phyloP scores from a whole-genome alignment of 1,284 basidiomycete genomes.

The Tremellales sp. region DNA sequence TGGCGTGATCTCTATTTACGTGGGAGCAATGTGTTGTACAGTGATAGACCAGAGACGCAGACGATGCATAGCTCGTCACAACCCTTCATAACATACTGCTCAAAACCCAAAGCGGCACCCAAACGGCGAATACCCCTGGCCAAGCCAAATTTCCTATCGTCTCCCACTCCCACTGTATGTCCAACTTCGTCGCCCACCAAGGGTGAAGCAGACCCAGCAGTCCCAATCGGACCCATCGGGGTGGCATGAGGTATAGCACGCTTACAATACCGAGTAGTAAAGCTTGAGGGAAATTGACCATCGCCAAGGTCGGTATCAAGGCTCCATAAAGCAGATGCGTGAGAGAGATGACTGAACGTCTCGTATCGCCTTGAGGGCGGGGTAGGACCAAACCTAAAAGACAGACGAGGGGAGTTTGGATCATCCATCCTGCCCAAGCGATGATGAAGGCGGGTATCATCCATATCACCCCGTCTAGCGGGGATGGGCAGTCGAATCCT shows the following conservation, averaged over 20 bases:
- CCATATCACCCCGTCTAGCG: slow-evolving; percentile 54
- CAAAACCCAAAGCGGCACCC: slow-evolving; percentile 34
- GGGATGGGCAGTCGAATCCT: slow-evolving; percentile 69
- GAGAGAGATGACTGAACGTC: slow-evolving; percentile 19
- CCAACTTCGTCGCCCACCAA: slow-evolving; percentile 6
- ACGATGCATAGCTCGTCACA: background rate
- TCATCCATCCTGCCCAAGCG: slow-evolving; percentile 16
- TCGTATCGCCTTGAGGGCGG: slow-evolving; percentile 57
- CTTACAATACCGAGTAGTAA: slow-evolving; percentile 62
- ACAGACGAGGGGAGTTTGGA: slow-evolving; percentile 18
- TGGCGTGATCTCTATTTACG: slow-evolving; percentile 22
- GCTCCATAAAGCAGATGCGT: slow-evolving; percentile 64
- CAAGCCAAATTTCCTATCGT: slow-evolving; percentile 41
- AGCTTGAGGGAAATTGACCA: slow-evolving; percentile 85
- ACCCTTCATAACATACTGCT: slow-evolving; percentile 15
- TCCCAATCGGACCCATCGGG: slow-evolving; percentile 2
- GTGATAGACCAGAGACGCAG: background rate
- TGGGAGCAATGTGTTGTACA: background rate
- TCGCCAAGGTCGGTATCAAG: slow-evolving; percentile 73
- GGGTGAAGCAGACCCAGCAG: slow-evolving; percentile 6
- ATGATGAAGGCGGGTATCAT: slow-evolving; percentile 15
- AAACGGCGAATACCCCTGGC: slow-evolving; percentile 32
- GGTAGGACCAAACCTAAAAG: slow-evolving; percentile 12
- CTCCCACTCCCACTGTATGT: slow-evolving; percentile 35
- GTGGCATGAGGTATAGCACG: slow-evolving; percentile 41